A percentile compares a stretch with the other conserved stretches of the same genome.
Evolutionary conservation across 176 grass and related monocot species (phyloP).

Genomic region (Urochloa ruziziensis): DNA sequence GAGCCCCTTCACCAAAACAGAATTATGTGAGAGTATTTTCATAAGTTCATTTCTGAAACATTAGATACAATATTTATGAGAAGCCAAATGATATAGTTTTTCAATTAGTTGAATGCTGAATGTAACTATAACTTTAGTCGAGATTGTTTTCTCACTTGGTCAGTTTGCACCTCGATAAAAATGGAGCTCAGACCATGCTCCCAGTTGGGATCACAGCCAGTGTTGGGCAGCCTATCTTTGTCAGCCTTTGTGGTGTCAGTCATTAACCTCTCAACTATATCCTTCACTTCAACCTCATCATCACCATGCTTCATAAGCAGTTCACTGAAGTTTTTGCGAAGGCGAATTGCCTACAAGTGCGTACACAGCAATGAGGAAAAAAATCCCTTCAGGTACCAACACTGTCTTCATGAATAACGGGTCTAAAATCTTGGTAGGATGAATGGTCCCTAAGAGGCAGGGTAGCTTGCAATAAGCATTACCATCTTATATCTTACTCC

Average conservation of each 20-base stretch:
- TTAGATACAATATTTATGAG: background rate
- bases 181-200: constrained; percentile 78
- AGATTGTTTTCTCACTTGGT: constrained; percentile 40
- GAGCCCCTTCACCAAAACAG: constrained; percentile 50
- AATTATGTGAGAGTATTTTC: constrained; percentile 9
- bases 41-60: background rate
- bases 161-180: constrained; percentile 77
- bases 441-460: constrained; percentile 30
- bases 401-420: background rate
- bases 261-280: constrained; percentile 77
- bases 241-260: constrained; percentile 74
- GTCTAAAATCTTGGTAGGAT: constrained; percentile 21
- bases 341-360: constrained; percentile 52
- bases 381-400: background rate
- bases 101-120: constrained; percentile 2
- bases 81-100: background rate
- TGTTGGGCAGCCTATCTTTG: constrained; percentile 73
- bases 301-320: constrained; percentile 62
- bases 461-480: constrained; percentile 40
- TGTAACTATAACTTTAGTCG: background rate
- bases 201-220: constrained; percentile 72
- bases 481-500: constrained; percentile 8
- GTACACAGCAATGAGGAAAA: constrained; percentile 11
- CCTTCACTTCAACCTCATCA: constrained; percentile 52
- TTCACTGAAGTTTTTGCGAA: constrained; percentile 60